phyloP scores from a whole-genome alignment of 139 green algal genomes.

The Zygnema circumcarinatum region DNA sequence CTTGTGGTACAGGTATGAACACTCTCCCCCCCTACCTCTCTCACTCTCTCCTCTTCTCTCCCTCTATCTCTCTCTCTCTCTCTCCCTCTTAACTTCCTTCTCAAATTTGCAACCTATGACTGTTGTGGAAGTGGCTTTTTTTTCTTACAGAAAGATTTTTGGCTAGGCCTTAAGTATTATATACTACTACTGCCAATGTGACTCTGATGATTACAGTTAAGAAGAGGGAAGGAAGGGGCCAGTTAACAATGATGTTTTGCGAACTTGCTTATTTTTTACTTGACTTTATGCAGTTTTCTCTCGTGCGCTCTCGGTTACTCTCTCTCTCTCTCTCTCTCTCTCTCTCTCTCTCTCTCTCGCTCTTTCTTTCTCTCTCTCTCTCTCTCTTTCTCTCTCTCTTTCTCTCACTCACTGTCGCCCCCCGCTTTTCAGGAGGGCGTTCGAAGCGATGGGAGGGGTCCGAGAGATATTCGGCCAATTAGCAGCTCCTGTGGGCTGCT shows the following conservation, averaged over 20 bases:
- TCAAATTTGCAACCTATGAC: too few species aligned
- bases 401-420: not conserved
- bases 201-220: too few species aligned
- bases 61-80: too few species aligned
- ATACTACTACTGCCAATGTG: too few species aligned
- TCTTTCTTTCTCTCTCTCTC: not conserved
- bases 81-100: too few species aligned
- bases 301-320: not conserved
- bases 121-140: too few species aligned
- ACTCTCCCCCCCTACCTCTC: slow-evolving; percentile 53
- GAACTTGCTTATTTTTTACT: too few species aligned
- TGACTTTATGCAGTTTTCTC: not conserved
- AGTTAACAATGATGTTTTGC: too few species aligned
- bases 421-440: slow-evolving; percentile 26
- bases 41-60: too few species aligned
- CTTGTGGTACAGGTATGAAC: slow-evolving; percentile 67
- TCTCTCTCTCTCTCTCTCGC: slow-evolving; percentile 4
- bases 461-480: slow-evolving; percentile 85
- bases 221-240: too few species aligned
- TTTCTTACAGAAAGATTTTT: too few species aligned
- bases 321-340: not conserved
- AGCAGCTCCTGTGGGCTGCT: slow-evolving; percentile 72
- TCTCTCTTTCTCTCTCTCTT: slow-evolving; percentile 6
- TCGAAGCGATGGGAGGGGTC: slow-evolving; percentile 76
- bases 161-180: too few species aligned